Percentiles rank a stretch among this genome's conserved stretches.
Conservation (phyloP, 306 rosid genomes). For the Citrullus mucosospermus region DNA sequence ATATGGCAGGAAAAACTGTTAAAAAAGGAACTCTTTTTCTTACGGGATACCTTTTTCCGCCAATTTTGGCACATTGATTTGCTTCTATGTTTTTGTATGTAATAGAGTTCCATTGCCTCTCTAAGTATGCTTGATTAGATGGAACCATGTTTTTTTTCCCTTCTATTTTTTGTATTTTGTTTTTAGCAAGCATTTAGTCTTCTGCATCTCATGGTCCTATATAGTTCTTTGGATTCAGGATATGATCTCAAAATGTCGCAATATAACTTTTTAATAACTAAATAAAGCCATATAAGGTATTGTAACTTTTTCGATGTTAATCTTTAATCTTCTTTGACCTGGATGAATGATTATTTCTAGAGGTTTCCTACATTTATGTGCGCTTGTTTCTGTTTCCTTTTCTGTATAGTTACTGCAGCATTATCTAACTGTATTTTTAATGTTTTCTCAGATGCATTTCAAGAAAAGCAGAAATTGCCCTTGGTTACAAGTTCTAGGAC, state of each 20-base stretch:
- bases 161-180: background rate
- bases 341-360: background rate
- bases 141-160: background rate
- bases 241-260: background rate
- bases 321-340: background rate
- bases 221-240: background rate
- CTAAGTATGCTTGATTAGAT: background rate
- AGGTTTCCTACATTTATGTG: background rate
- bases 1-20: background rate
- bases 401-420: conserved; percentile 4
- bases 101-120: conserved; percentile 2
- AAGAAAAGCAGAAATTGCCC: conserved; percentile 41
- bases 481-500: conserved; percentile 29
- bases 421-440: conserved; percentile 23
- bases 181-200: background rate
- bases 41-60: background rate
- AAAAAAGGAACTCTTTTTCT: background rate
- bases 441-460: conserved; percentile 53
- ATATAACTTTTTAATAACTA: background rate
- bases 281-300: background rate
- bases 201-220: background rate
- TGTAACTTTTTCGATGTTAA: background rate
- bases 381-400: background rate
- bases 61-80: background rate
- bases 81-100: background rate